phyloP scores from a whole-genome alignment of 169 alveolate species.

The Plasmodium vivax region DNA sequence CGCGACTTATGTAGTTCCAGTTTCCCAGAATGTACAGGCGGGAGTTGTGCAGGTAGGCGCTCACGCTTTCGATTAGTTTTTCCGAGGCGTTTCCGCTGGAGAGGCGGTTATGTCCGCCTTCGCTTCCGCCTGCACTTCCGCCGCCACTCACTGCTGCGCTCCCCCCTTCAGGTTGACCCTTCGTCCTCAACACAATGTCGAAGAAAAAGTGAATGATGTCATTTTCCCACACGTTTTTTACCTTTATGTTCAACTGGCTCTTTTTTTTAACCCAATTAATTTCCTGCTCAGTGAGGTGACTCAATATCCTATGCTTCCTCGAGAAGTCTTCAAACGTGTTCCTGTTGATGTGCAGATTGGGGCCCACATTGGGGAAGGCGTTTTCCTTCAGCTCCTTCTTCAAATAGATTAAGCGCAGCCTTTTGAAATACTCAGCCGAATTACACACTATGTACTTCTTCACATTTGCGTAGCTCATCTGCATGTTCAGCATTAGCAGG shows the following conservation, averaged over 20 bases:
- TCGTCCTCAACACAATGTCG: slow-evolving; percentile 30
- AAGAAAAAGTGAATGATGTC: slow-evolving; percentile 65
- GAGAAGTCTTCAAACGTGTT: slow-evolving; percentile 37
- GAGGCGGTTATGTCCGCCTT: not conserved
- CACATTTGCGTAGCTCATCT: slow-evolving; percentile 41
- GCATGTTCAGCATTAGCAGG: slow-evolving; percentile 24
- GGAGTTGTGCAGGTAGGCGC: slow-evolving; percentile 37
- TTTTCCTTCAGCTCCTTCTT: slow-evolving; percentile 52
- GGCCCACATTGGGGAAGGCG: not conserved
- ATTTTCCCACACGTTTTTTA: slow-evolving; percentile 66
- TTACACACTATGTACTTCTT: slow-evolving; percentile 33
- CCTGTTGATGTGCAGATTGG: slow-evolving; percentile 39
- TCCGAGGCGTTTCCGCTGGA: not conserved
- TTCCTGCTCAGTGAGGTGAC: slow-evolving; percentile 37
- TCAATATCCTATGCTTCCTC: slow-evolving; percentile 19
- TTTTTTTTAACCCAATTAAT: slow-evolving; percentile 44
- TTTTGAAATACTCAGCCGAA: slow-evolving; percentile 35
- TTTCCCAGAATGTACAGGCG: slow-evolving; percentile 45
- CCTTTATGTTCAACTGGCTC: slow-evolving; percentile 47
- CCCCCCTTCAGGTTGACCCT: not conserved
- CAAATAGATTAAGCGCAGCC: slow-evolving; percentile 14
- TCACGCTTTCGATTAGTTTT: slow-evolving; percentile 20
- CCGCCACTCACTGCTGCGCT: not conserved
- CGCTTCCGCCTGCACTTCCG: not conserved
- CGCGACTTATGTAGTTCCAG: slow-evolving; percentile 46